Base-by-base conservation (phyloP, 352 stramenopile genomes). In the Pythium brachiatum region DNA sequence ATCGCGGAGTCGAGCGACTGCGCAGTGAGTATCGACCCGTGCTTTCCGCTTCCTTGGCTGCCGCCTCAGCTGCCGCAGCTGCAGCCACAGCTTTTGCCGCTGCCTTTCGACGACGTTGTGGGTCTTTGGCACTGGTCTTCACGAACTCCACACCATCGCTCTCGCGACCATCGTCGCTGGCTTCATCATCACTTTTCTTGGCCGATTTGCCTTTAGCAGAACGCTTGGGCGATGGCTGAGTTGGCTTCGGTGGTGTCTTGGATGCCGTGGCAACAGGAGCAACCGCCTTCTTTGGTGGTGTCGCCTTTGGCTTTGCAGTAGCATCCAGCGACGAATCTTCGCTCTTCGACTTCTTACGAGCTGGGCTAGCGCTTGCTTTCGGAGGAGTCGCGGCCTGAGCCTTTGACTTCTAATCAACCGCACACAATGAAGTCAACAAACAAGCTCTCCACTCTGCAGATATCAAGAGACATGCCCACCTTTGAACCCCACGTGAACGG, bases 11-110 rank as follows among this genome's bases (percentile, higher is more conserved):
- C 13, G 59, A 36, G 6, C 27, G 7, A 36, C 60, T 68, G 5
- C 60, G 60, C 2, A 91, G 39, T 16, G 74, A 77, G 68, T 88
- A 88, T 25, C 74, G 70, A 5, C 54, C 64, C 2, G 64, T 64
- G 11, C 72, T 21, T 46, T 66, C 64, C 3, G 64, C 64, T 25
- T 62, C 51, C 20, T 72, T 81, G 9, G 84, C 84, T 20, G 84
- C 84, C 15, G 79, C 82, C 12, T 66, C 75, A 2, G 84, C 84
- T n/a, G 84, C 84, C 25, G 78, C 82, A 21, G 81, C 70, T 9
- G 79, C 81, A 8, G 70, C 81, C 12, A 91, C 65, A 2, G 85
- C 85, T 25, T 77, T 81, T 11, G 75, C 75, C 3, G 81, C 82
- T 18, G 82, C 69, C 64, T 85, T 81, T 31, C 78, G 71, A 38